These are phyloP conservation scores for Oryza nivara DNA, from an alignment of 176 grass and related monocot genomes.

Conservation along the genomic window DNA sequence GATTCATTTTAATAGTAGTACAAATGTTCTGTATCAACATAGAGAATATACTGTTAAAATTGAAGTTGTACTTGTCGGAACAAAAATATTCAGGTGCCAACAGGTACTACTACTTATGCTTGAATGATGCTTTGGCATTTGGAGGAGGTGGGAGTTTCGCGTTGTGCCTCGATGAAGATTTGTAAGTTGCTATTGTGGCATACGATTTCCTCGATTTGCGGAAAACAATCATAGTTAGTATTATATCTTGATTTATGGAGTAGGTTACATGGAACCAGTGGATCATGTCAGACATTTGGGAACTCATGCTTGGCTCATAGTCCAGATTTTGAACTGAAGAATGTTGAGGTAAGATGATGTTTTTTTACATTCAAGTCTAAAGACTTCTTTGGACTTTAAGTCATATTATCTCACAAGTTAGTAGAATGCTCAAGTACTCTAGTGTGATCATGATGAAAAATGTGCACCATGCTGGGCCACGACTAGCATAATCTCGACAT, in stretches of 20 bases:
- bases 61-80: not conserved
- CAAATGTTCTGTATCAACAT: not conserved
- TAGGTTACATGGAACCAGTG: constrained; percentile 87
- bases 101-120: constrained; percentile 88
- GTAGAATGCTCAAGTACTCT: not conserved
- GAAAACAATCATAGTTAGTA: constrained; percentile 5
- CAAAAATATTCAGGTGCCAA: constrained; percentile 59
- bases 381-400: not conserved
- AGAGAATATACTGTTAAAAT: not conserved
- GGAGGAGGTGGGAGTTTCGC: constrained; percentile 87
- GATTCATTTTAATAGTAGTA: not conserved
- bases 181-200: constrained; percentile 60
- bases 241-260: constrained; percentile 36
- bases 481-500: not conserved
- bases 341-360: constrained; percentile 61
- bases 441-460: not conserved
- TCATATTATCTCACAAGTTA: not conserved
- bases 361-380: constrained; percentile 7
- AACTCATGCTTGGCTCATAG: constrained; percentile 86
- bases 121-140: constrained; percentile 84
- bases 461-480: not conserved
- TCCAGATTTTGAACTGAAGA: constrained; percentile 73
- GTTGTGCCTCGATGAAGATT: constrained; percentile 77
- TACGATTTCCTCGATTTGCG: constrained; percentile 2
- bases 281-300: constrained; percentile 83